phyloP scores from a whole-genome alignment of 768 basidiomycete genomes.

The Tubosaeta sp. region DNA sequence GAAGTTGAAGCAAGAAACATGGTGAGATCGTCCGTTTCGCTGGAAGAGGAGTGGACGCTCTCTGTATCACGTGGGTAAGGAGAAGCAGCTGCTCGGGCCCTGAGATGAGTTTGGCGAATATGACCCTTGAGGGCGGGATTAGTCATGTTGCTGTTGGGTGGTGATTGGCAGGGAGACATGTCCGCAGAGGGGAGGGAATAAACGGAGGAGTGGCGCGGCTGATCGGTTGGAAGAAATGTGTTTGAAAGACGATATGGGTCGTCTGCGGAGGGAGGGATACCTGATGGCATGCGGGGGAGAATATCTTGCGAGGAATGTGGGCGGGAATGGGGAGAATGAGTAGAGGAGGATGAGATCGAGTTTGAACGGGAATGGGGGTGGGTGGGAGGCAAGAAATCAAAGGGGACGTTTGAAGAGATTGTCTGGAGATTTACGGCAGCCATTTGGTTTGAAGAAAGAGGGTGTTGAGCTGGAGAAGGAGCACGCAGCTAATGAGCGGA shows the following conservation, averaged over 20 bases:
- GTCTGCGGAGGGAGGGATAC: slow-evolving; percentile 47
- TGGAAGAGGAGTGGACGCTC: slow-evolving; percentile 82
- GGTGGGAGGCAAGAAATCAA: slow-evolving; percentile 65
- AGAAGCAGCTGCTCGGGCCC: slow-evolving; percentile 75
- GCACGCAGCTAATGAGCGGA: slow-evolving; percentile 41
- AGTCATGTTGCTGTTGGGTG: slow-evolving; percentile 70
- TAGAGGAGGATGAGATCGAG: slow-evolving; percentile 73
- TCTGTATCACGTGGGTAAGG: slow-evolving; percentile 85
- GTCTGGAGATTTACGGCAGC: slow-evolving; percentile 73
- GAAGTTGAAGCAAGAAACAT: slow-evolving; percentile 62
- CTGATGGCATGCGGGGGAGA: slow-evolving; percentile 48
- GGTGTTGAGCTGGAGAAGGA: slow-evolving; percentile 33
- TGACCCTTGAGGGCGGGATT: slow-evolving; percentile 78
- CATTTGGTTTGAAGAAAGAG: slow-evolving; percentile 45
- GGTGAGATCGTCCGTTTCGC: slow-evolving; percentile 83
- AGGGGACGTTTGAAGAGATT: slow-evolving; percentile 60
- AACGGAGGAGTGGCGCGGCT: slow-evolving; percentile 42
- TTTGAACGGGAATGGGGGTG: slow-evolving; percentile 71
- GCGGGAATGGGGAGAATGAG: slow-evolving; percentile 67
- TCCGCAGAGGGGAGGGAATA: slow-evolving; percentile 40
- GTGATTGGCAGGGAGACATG: slow-evolving; percentile 54
- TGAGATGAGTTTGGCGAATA: slow-evolving; percentile 69
- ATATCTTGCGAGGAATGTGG: slow-evolving; percentile 75
- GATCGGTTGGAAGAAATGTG: slow-evolving; percentile 42
- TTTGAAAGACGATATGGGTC: slow-evolving; percentile 70